Evolutionary conservation across 352 stramenopile species (phyloP).

Genomic region (Sclerospora graminicola): DNA sequence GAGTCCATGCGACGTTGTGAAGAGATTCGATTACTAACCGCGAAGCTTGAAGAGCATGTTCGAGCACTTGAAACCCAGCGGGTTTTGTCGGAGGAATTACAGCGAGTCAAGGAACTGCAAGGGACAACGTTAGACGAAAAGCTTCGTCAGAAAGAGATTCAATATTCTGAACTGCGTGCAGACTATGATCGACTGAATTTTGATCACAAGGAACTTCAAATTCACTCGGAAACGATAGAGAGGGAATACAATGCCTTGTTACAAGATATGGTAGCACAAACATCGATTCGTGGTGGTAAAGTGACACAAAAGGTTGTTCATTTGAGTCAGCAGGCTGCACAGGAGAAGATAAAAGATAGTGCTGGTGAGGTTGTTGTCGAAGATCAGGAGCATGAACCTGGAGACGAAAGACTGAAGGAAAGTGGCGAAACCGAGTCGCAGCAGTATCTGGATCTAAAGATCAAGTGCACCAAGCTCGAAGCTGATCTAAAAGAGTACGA

Average conservation of each 20-base stretch:
- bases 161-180: slow-evolving; percentile 40
- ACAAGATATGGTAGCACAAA: slow-evolving; percentile 37
- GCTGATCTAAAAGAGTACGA: slow-evolving; percentile 59
- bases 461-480: slow-evolving; percentile 43
- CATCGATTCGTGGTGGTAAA: slow-evolving; percentile 24
- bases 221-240: slow-evolving; percentile 70
- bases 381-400: slow-evolving; percentile 10
- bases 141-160: slow-evolving; percentile 46
- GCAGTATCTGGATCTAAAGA: slow-evolving; percentile 29
- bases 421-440: slow-evolving; percentile 20
- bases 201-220: slow-evolving; percentile 72
- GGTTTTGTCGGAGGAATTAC: slow-evolving; percentile 47
- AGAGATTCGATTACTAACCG: slow-evolving; percentile 60
- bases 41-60: slow-evolving; percentile 51
- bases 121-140: slow-evolving; percentile 57
- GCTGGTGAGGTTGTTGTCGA: slow-evolving; percentile 11
- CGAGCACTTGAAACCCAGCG: slow-evolving; percentile 50
- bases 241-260: slow-evolving; percentile 55
- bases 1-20: slow-evolving; percentile 65
- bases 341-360: slow-evolving; percentile 9
- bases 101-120: slow-evolving; percentile 57
- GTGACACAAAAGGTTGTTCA: slow-evolving; percentile 31
- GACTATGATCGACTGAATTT: slow-evolving; percentile 75
- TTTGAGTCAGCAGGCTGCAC: slow-evolving; percentile 9
- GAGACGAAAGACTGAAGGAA: slow-evolving; percentile 9